These are phyloP conservation scores for Anthracocystis setariae DNA, from an alignment of 1,284 basidiomycete species.

Conservation along the genomic window DNA sequence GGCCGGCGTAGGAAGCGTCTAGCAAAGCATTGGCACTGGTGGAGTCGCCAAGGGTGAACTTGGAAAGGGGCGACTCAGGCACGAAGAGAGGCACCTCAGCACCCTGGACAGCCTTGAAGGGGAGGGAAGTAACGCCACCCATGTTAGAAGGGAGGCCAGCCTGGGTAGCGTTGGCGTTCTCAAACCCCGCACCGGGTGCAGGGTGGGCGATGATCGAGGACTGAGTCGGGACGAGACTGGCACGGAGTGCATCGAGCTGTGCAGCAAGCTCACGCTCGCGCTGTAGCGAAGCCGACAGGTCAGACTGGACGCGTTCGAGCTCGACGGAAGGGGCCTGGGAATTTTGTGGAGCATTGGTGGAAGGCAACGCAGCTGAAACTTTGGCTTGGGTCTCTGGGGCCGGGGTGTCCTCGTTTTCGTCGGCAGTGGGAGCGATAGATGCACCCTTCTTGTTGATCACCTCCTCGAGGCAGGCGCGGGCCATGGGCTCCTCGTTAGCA, in stretches of 20 bases:
- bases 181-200: constrained; percentile 13
- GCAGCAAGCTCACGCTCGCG: constrained; percentile 22
- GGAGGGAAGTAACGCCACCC: constrained; percentile 23
- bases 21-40: constrained; percentile 16
- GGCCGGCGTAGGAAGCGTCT: constrained; percentile 21
- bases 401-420: constrained; percentile 36
- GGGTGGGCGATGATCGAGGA: constrained; percentile 11
- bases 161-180: constrained; percentile 11
- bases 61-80: constrained; percentile 42
- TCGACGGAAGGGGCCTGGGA: constrained; percentile 18
- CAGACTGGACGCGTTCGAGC: constrained; percentile 39
- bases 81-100: constrained; percentile 43
- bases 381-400: constrained; percentile 13
- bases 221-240: constrained; percentile 16
- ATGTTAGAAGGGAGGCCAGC: constrained; percentile 2
- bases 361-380: constrained; percentile 4
- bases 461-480: constrained; percentile 47
- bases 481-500: constrained; percentile 45
- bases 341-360: neutral
- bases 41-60: constrained; percentile 24
- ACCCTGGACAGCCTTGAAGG: constrained; percentile 31
- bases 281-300: constrained; percentile 30
- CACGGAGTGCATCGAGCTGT: constrained; percentile 34
- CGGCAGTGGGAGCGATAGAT: constrained; percentile 56
- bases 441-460: constrained; percentile 55